Base-by-base conservation (phyloP, 768 basidiomycete species). In the Kwoniella europaea region DNA sequence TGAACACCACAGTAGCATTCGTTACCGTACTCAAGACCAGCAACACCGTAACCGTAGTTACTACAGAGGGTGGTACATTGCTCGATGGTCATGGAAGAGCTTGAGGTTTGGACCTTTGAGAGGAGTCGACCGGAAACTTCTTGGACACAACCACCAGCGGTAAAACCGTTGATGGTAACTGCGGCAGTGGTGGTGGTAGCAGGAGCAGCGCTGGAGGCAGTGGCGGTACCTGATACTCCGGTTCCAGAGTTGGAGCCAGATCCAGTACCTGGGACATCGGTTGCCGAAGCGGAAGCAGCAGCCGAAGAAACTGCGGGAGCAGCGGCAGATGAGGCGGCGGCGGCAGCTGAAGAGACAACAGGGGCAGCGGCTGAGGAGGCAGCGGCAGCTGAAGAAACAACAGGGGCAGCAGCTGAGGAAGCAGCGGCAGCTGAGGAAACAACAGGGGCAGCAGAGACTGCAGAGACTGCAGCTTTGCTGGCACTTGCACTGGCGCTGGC, bases 1-100 rank as follows among this genome's bases (percentile, higher is more conserved):
- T n/a, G 20, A 42, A 71, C 68, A 46, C 74, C 78, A 61, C 78
- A 80, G 69, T 77, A 82, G 63, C 81, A 80, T 56, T 80, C 75
- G 24, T 67, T 54, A 53, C 73, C 76, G 67, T 78, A 82, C 57
- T 80, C 79, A 1, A 76, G 35, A 53, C 75, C 79, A 16, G 74
- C 72, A 52, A 68, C 79, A n/a, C 35, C 67, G 75, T 62, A 82
- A 15, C 77, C 71, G 63, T 72, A 65, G n/a, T 35, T 57, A 15
- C 29, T 18, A 46, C 76, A 78, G 56, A 72, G 63, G 13, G 72
- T 42, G 43, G 74, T 72, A 44, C 76, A 78, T 22, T 56, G 60
- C 50, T 71, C 74, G 44, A 72, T 54, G 55, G 76, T 75, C 76
- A 73, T 71, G 58, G 65, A 22, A 35, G 65, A 44, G 58, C 29